Base-by-base conservation (phyloP, 2,329 filamentous ascomycete species). In the Aureobasidium lini region DNA sequence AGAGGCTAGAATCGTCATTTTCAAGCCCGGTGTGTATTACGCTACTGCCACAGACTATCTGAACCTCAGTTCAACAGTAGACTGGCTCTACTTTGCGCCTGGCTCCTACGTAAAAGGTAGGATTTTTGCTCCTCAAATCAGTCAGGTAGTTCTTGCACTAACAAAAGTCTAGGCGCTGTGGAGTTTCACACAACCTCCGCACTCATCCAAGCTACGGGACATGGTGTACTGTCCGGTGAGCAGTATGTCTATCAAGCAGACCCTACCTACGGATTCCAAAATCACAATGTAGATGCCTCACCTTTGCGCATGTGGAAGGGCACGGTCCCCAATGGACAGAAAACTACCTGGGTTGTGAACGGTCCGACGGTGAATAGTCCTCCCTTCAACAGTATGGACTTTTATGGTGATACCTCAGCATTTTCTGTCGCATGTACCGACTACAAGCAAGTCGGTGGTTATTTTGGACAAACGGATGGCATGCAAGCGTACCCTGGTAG, bases 361-460 rank as follows among this genome's bases (percentile, higher is more conserved):
- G 52, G 52, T 6, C 52, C 52, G 11, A 56, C 52, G 5, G 1
- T 56, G 1, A 56, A 56, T 16, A 40, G 34, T 6, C 52, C 52
- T n/a, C 52, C 52, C 11, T 56, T 56, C 52, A 56, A 56, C 31
- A 56, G 52, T 8, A 56, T 56, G 52, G 52, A 56, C 29, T 56
- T 39, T 39, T 44, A 44, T n/a, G 52, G 52, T 8, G 42, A 46
- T 16, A 23, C 6, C 10, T 15, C 39, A 2, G 18, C 18, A 29
- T 28, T 44, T 6, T 37, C 40, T 29, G 52, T 56, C 15, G 9
- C 2, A 4, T 42, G 36, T n/a, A 56, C 39, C 23, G 52, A 56
- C 29, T 56, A 56, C 31, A 44, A 34, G 15, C 52, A 56, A 56
- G 52, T 56, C 3, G 52, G 52, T 11, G 52, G 40, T 6, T 56